phyloP scores from a whole-genome alignment of 192 early-diverging fungal species.

The Backusella psychrophila region DNA sequence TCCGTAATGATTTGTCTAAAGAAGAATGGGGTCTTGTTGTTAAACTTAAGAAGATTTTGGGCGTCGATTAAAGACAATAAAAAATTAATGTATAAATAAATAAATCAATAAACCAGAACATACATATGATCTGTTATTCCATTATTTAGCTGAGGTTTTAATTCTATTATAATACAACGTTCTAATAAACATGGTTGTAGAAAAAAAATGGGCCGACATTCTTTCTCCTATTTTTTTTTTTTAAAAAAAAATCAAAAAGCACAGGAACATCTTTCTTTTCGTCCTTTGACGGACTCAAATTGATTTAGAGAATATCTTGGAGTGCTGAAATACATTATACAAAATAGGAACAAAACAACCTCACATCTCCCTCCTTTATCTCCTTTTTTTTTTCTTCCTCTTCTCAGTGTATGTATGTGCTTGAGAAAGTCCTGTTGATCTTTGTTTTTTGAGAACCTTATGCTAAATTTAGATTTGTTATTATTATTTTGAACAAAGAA shows the following conservation, averaged over 20 bases:
- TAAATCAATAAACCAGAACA: not conserved
- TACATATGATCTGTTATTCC: not conserved
- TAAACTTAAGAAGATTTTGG: constrained; percentile 70
- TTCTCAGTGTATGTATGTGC: not conserved
- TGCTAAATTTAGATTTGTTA: not conserved
- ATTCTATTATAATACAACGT: not conserved
- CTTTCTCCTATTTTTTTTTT: too few relatives aligned
- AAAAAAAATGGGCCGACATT: too few relatives aligned
- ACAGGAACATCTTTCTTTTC: too few relatives aligned
- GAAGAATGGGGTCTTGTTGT: constrained; percentile 85
- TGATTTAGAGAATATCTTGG: not conserved
- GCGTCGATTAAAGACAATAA: constrained; percentile 24
- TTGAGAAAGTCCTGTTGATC: not conserved
- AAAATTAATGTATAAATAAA: constrained; percentile 2
- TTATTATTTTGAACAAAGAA: not conserved
- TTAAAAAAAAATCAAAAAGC: too few relatives aligned
- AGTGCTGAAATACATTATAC: not conserved
- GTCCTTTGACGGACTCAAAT: not conserved
- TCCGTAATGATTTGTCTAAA: constrained; percentile 88
- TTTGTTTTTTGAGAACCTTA: not conserved
- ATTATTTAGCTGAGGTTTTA: not conserved
- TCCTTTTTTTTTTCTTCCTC: not conserved
- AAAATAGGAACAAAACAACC: not conserved
- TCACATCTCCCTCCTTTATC: not conserved
- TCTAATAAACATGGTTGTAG: not conserved